These are phyloP conservation scores for Zalerion maritima DNA, from an alignment of 495 filamentous ascomycete species.

Conservation along the genomic window DNA sequence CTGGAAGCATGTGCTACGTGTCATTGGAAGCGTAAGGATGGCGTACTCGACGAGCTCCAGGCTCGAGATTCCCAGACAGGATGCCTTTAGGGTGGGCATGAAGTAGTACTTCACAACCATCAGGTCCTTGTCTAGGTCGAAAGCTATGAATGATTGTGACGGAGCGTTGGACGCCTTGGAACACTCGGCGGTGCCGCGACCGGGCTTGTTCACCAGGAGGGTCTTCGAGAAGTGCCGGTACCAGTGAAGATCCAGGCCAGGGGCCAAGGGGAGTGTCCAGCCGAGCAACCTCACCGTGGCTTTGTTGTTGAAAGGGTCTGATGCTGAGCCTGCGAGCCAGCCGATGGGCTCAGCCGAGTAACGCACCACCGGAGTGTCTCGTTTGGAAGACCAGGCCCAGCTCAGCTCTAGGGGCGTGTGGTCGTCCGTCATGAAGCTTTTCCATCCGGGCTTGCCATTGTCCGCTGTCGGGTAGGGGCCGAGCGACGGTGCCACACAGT, in stretches of 20 bases:
- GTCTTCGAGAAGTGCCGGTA: constrained; percentile 13
- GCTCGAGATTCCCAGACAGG: constrained; percentile 4
- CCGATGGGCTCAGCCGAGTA: constrained; percentile 20
- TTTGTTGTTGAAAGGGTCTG: constrained; percentile 13
- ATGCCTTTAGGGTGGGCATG: constrained; percentile 13
- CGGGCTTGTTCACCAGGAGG: constrained; percentile 1
- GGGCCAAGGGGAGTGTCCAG: constrained; percentile 1
- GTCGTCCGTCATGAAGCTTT: constrained; percentile 27
- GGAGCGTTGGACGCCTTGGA: too few species aligned
- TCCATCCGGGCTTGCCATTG: constrained; percentile 10
- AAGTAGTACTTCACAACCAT: constrained; percentile 16
- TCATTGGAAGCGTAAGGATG: constrained; percentile 7
- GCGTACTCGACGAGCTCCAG: constrained; percentile 10
- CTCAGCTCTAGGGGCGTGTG: constrained; percentile 22
- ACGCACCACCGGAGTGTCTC: constrained; percentile 12
- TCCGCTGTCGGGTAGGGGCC: constrained; percentile 3
- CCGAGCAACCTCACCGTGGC: constrained; percentile 6
- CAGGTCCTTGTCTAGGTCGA: constrained; percentile 12
- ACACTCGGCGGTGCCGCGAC: constrained; percentile 1
- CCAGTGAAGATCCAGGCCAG: constrained; percentile 9
- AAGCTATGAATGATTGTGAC: constrained; percentile 15
- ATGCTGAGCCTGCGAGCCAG: constrained; percentile 8
- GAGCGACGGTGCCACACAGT: constrained; percentile 3
- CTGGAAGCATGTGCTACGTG: constrained; percentile 3
- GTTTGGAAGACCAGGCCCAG: constrained; percentile 16